Conservation (phyloP, 108 stramenopile genomes). For the Skeletonema menzelii region DNA sequence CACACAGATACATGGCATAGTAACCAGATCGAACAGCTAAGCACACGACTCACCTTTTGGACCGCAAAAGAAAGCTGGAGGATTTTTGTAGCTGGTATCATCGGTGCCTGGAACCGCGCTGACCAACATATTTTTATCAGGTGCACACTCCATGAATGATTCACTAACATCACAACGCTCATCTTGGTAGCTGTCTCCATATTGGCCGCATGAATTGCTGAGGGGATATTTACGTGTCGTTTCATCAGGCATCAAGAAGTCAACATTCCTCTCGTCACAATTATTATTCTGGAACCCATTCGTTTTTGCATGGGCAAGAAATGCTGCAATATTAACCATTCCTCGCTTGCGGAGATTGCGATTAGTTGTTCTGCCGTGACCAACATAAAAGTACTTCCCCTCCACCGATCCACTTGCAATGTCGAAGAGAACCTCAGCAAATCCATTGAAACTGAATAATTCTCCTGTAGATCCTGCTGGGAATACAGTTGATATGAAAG, state of each 20-base stretch:
- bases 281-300: constrained; percentile 35
- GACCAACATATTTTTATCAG: constrained; percentile 40
- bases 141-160: constrained; percentile 33
- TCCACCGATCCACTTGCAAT: constrained; percentile 24
- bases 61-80: constrained; percentile 44
- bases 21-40: not conserved
- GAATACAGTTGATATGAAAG: not conserved
- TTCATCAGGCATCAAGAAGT: constrained; percentile 11
- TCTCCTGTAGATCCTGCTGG: not conserved
- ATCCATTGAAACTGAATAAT: constrained; percentile 22
- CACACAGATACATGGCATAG: not conserved
- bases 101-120: constrained; percentile 26
- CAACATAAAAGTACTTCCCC: constrained; percentile 34
- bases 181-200: constrained; percentile 37
- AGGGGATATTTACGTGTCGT: not conserved
- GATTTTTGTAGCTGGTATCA: not conserved
- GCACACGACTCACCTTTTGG: constrained; percentile 9
- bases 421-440: constrained; percentile 9
- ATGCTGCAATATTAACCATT: constrained; percentile 37
- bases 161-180: constrained; percentile 25
- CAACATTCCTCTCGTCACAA: constrained; percentile 33
- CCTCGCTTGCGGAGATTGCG: constrained; percentile 17
- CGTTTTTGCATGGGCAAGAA: constrained; percentile 40
- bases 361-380: constrained; percentile 24
- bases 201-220: constrained; percentile 12